These are phyloP conservation scores for Yamadazyma paraphyllophila DNA, from an alignment of 805 yeast species.

Conservation along the genomic window DNA sequence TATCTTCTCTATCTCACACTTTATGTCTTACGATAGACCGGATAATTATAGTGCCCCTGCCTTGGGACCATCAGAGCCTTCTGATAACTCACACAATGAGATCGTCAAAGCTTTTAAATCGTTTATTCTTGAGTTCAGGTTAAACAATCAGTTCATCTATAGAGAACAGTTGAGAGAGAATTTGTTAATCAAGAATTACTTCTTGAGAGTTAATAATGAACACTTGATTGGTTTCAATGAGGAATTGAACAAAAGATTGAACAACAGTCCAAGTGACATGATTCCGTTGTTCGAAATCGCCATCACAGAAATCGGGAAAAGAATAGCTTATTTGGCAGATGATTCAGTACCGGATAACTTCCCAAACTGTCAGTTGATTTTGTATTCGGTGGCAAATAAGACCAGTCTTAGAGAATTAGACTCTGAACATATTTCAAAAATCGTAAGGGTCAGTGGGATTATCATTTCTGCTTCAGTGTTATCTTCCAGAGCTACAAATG, in stretches of 20 bases:
- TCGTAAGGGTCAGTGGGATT: constrained; percentile 90
- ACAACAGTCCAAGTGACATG: constrained; percentile 86
- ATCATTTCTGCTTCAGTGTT: constrained; percentile 88
- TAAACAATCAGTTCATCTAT: constrained; percentile 78
- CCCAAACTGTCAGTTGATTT: constrained; percentile 81
- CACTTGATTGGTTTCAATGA: constrained; percentile 88
- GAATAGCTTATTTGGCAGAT: constrained; percentile 54
- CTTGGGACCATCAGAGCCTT: constrained; percentile 75
- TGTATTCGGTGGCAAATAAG: constrained; percentile 69
- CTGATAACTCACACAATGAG: constrained; percentile 64
- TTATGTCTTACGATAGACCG: constrained; percentile 73
- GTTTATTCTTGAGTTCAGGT: constrained; percentile 82
- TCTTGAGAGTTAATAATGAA: constrained; percentile 71
- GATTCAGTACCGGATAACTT: constrained; percentile 49
- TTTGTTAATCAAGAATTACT: constrained; percentile 70
- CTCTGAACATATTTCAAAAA: constrained; percentile 83
- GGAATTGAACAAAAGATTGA: constrained; percentile 76
- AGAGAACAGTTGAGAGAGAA: constrained; percentile 90
- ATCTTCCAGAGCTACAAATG: constrained; percentile 78
- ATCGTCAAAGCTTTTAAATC: constrained; percentile 72
- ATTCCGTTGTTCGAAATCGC: constrained; percentile 83
- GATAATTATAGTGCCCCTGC: constrained; percentile 77
- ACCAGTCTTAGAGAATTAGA: constrained; percentile 78
- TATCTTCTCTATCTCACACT: not conserved
- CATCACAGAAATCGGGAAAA: constrained; percentile 80